A percentile compares a stretch with the other conserved stretches of the same genome.
These are phyloP conservation scores for Pichia sp. DNA, from an alignment of 1,139 yeast genomes.

Conservation along the genomic window DNA sequence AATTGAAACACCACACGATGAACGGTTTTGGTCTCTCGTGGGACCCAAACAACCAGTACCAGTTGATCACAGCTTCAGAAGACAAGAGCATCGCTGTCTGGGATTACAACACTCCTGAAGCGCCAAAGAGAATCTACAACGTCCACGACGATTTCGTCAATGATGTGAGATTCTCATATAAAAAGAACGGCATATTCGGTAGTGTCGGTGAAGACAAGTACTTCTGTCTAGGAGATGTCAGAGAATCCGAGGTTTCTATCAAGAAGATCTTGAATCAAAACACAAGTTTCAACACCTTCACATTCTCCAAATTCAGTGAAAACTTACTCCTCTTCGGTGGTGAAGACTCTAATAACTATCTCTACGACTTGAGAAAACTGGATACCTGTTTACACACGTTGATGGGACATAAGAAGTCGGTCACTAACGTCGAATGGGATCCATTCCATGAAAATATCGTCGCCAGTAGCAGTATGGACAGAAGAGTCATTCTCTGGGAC, in stretches of 20 bases:
- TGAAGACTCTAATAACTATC: constrained; percentile 60
- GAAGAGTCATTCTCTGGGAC: constrained; percentile 76
- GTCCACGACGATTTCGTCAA: constrained; percentile 61
- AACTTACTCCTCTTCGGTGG: constrained; percentile 68
- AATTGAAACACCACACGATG: constrained; percentile 52
- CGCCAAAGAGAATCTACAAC: constrained; percentile 33
- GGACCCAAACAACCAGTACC: constrained; percentile 48
- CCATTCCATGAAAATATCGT: constrained; percentile 69
- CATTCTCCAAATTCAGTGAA: constrained; percentile 61
- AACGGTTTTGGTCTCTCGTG: constrained; percentile 77
- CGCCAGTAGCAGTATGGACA: constrained; percentile 72
- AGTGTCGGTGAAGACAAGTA: constrained; percentile 68
- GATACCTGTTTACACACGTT: constrained; percentile 55
- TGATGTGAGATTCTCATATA: constrained; percentile 69
- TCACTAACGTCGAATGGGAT: constrained; percentile 69
- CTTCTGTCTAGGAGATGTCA: constrained; percentile 43
- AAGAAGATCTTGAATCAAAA: constrained; percentile 36
- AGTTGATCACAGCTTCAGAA: constrained; percentile 60
- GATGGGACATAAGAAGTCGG: constrained; percentile 74
- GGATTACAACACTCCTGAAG: constrained; percentile 38
- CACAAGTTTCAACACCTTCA: constrained; percentile 56
- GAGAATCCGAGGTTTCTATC: constrained; percentile 33
- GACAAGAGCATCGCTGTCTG: constrained; percentile 61
- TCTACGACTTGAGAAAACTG: constrained; percentile 58
- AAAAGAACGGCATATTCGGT: constrained; percentile 52